Base-by-base conservation (phyloP, 257 asterid genomes). In the Nicotiana paniculata region DNA sequence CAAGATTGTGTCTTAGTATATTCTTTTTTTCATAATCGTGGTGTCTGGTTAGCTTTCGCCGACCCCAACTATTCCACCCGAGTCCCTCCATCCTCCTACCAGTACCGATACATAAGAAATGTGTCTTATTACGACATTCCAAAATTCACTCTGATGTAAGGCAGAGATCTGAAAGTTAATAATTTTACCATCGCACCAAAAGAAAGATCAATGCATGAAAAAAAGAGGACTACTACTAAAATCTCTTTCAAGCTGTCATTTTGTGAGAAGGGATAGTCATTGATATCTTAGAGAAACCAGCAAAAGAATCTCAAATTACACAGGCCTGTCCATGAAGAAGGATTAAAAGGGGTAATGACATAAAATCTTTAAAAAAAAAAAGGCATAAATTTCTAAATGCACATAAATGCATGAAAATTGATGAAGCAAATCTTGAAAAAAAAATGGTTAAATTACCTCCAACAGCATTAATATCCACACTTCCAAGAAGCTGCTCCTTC, bases 401-500 rank as follows among this genome's bases (percentile, higher is more conserved):
- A 35, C 26, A 10, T 58, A 78, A 37, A 37, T 15, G 13, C 12
- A 72, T 21, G 37, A 13, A 68, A 63, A 0, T 62, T 24, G 67
- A 4, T 63, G n/a, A 63, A 63, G 69, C 69, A 63, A 39, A 70
- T 43, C 77, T 43, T 58, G 70, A 26, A 79, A 13, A 61, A 62
- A 4, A 53, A 3, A 18, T 39, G 39, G 59, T 32, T 43, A 5
- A 43, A 74, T 83, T 84, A 95, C 98, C 98, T 91, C 97, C 98
- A 86, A 89, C 98, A 83, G 98, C 85, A 57, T 89, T 85, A 26
- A 95, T 86, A 81, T 95, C 98, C 85, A 95, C 97, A 77, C 96
- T 90, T 58, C 98, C 98, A 55, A 95, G 95, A 86, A 95, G 98
- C 33, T 95, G 98, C n/a, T 95, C 98, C 90, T 95, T 95, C 98